A percentile compares a stretch with the other conserved stretches of the same genome.
Conservation (phyloP, 805 yeast genomes). For the Myxozyma nipponensis region DNA sequence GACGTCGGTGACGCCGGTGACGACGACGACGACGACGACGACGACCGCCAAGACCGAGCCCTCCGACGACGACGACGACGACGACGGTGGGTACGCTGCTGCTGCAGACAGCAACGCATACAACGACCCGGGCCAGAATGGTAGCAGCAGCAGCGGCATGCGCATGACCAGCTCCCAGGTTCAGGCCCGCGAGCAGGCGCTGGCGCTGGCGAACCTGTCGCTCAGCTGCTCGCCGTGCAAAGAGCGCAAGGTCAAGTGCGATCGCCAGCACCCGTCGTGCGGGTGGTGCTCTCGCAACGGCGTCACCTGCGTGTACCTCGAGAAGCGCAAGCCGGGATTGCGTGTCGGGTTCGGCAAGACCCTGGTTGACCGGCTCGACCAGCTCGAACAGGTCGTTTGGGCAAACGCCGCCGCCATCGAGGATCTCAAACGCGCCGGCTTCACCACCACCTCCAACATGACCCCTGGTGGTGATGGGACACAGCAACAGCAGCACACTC, state of each 20-base stretch:
- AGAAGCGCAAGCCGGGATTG: conserved; percentile 31
- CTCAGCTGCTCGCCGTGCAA: conserved; percentile 29
- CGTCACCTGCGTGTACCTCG: conserved; percentile 25
- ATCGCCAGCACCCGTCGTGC: conserved; percentile 28
- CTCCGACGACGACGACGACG: too few relatives aligned
- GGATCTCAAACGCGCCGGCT: not conserved
- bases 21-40: too few relatives aligned
- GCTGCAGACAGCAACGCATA: too few relatives aligned
- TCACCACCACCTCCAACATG: not conserved
- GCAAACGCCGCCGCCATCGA: not conserved
- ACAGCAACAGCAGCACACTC: not conserved
- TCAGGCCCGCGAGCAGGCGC: too few relatives aligned
- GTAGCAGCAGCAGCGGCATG: too few relatives aligned
- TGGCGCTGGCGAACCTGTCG: not conserved
- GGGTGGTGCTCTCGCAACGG: conserved; percentile 25
- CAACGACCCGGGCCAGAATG: too few relatives aligned
- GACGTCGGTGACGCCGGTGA: too few relatives aligned
- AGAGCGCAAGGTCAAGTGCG: conserved; percentile 29
- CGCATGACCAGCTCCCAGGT: too few relatives aligned
- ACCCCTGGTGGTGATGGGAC: not conserved
- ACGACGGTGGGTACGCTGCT: too few relatives aligned
- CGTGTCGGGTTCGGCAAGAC: conserved; percentile 31
- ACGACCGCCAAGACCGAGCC: too few relatives aligned
- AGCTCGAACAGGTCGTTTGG: conserved; percentile 9
- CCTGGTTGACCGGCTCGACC: conserved; percentile 26